Percentiles rank a stretch among this genome's conserved stretches.
These are phyloP conservation scores for Amaranthus palmeri DNA, from an alignment of 148 eudicot species.

Conservation along the genomic window DNA sequence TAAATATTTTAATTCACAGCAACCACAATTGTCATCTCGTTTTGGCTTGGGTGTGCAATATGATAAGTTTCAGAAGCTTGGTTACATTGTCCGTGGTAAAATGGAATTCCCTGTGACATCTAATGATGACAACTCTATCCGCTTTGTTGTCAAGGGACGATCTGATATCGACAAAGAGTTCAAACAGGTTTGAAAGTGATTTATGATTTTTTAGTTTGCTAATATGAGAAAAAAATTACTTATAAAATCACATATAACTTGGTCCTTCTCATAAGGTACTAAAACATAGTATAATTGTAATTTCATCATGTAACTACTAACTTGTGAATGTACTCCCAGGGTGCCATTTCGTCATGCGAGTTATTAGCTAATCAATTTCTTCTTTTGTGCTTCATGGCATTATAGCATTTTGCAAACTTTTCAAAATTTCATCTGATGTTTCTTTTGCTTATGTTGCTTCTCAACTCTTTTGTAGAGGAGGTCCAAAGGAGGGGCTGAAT, in stretches of 20 bases:
- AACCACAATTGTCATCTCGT: conserved; percentile 49
- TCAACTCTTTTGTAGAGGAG: conserved; percentile 38
- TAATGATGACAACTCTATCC: conserved; percentile 32
- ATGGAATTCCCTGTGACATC: conserved; percentile 64
- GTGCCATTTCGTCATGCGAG: neutral
- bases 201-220: neutral
- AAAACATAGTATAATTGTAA: too few species aligned
- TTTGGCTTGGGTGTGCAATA: conserved; percentile 66
- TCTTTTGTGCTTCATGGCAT: neutral
- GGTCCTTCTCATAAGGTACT: too few species aligned
- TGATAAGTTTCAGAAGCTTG: conserved; percentile 51
- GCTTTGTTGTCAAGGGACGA: conserved; percentile 70
- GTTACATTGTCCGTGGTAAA: conserved; percentile 59
- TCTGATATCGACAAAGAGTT: conserved; percentile 58
- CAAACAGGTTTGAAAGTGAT: conserved; percentile 45
- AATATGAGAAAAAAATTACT: too few species aligned
- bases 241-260: too few species aligned
- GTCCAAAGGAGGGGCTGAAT: conserved; percentile 64
- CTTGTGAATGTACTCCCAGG: neutral
- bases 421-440: neutral
- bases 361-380: neutral
- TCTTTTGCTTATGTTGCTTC: conserved; percentile 14
- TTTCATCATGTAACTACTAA: neutral
- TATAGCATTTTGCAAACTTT: neutral
- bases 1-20: conserved; percentile 8